These are phyloP conservation scores for Trapa bicornis DNA, from an alignment of 345 rosid species.

Conservation along the genomic window DNA sequence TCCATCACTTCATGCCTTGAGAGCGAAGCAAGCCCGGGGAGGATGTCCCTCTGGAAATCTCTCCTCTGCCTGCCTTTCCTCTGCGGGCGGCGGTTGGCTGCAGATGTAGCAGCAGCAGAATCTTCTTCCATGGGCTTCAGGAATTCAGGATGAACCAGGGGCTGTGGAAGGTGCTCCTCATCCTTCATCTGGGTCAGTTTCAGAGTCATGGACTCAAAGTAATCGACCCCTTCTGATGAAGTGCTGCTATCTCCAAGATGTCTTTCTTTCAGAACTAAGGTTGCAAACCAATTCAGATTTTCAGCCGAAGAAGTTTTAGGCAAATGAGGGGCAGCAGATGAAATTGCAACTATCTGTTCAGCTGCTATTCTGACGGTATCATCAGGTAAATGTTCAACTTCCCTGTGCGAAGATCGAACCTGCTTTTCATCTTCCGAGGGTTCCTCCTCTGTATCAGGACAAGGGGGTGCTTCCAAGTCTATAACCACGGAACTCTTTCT, in stretches of 20 bases:
- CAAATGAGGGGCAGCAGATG: slow-evolving; percentile 22
- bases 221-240: slow-evolving; percentile 48
- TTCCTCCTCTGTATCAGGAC: slow-evolving; percentile 42
- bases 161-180: slow-evolving; percentile 83
- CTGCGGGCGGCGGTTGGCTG: slow-evolving; percentile 34
- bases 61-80: slow-evolving; percentile 67
- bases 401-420: slow-evolving; percentile 13
- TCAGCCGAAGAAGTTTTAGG: slow-evolving; percentile 26
- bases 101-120: slow-evolving; percentile 22
- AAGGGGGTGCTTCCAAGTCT: slow-evolving; percentile 71
- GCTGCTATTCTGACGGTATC: slow-evolving; percentile 48
- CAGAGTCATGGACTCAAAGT: slow-evolving; percentile 77
- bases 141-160: slow-evolving; percentile 23
- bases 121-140: slow-evolving; percentile 44
- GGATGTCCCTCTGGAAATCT: slow-evolving; percentile 97
- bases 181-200: slow-evolving; percentile 44
- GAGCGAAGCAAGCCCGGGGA: slow-evolving; percentile 77
- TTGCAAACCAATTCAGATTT: slow-evolving; percentile 72
- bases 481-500: slow-evolving; percentile 31
- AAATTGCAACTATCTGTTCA: slow-evolving; percentile 68
- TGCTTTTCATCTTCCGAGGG: slow-evolving; percentile 22
- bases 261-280: slow-evolving; percentile 24
- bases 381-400: slow-evolving; percentile 21
- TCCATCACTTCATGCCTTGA: slow-evolving; percentile 86
- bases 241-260: slow-evolving; percentile 1